phyloP scores from a whole-genome alignment of 345 rosid species.

The Trapa incisa region DNA sequence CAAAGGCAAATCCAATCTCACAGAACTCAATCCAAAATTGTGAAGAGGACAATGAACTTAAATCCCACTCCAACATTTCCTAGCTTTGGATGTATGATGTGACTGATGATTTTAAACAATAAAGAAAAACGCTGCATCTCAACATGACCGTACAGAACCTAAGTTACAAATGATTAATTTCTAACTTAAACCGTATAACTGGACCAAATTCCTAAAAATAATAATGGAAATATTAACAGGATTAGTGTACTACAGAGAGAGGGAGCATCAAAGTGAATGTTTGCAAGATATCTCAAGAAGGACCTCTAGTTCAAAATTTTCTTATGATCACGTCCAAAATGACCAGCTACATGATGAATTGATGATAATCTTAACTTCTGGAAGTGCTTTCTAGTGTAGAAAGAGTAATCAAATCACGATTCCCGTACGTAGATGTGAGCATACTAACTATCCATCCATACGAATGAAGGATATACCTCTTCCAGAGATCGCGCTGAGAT shows the following conservation, averaged over 20 bases:
- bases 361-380: neutral
- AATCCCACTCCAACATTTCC: neutral
- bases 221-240: neutral
- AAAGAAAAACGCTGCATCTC: neutral
- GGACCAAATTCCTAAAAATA: neutral
- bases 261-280: neutral
- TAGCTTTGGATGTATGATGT: neutral
- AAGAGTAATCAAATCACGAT: neutral
- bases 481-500: constrained; percentile 96
- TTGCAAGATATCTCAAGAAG: neutral
- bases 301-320: neutral
- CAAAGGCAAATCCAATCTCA: neutral
- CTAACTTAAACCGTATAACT: neutral
- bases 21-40: neutral
- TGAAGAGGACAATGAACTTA: neutral
- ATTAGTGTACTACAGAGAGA: neutral
- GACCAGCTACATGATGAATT: neutral
- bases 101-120: neutral
- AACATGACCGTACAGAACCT: too few species aligned
- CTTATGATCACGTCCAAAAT: neutral
- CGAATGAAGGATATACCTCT: constrained; percentile 25
- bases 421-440: neutral
- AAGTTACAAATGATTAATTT: neutral
- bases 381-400: neutral
- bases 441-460: neutral